Evolutionary conservation across 345 rosid species (phyloP).

Genomic region (Punica granatum): DNA sequence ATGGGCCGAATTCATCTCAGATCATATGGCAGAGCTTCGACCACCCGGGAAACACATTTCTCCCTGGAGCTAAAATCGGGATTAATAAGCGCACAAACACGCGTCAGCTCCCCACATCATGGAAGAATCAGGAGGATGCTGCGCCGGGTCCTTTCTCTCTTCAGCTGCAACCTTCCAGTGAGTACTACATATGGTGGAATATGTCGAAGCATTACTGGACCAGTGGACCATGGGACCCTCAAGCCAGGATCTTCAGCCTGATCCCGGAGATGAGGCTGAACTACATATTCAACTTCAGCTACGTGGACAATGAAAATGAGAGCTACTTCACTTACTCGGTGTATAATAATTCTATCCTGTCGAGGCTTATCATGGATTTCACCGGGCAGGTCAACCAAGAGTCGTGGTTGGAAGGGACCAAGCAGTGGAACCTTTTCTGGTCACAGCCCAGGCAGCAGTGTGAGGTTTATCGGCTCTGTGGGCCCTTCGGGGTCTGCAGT

Average conservation of each 20-base stretch:
- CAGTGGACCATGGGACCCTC: conserved; percentile 59
- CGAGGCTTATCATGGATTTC: conserved; percentile 44
- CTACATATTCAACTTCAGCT: conserved; percentile 47
- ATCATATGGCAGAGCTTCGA: conserved; percentile 74
- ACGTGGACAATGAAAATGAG: conserved; percentile 27
- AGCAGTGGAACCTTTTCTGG: conserved; percentile 61
- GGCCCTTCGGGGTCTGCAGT: conserved; percentile 54
- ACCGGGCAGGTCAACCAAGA: conserved; percentile 55
- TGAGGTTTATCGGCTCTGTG: conserved; percentile 62
- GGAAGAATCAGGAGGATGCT: conserved; percentile 59
- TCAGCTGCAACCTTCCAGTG: conserved; percentile 44
- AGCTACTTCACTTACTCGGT: conserved; percentile 56
- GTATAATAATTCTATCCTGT: conserved; percentile 14
- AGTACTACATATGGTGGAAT: conserved; percentile 52
- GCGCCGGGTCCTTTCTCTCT: conserved; percentile 71
- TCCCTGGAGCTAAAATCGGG: conserved; percentile 58
- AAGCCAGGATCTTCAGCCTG: conserved; percentile 22
- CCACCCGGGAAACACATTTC: conserved; percentile 59
- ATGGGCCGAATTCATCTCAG: conserved; percentile 15
- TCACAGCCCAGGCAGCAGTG: conserved; percentile 63
- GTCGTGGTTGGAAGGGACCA: conserved; percentile 26
- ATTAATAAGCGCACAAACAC: conserved; percentile 27
- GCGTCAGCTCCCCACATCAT: conserved; percentile 40
- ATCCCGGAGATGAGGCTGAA: conserved; percentile 68
- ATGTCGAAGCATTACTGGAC: conserved; percentile 37